Evolutionary conservation across 2,329 filamentous ascomycete species (phyloP).

Genomic region (Penicillium psychrosexuale): DNA sequence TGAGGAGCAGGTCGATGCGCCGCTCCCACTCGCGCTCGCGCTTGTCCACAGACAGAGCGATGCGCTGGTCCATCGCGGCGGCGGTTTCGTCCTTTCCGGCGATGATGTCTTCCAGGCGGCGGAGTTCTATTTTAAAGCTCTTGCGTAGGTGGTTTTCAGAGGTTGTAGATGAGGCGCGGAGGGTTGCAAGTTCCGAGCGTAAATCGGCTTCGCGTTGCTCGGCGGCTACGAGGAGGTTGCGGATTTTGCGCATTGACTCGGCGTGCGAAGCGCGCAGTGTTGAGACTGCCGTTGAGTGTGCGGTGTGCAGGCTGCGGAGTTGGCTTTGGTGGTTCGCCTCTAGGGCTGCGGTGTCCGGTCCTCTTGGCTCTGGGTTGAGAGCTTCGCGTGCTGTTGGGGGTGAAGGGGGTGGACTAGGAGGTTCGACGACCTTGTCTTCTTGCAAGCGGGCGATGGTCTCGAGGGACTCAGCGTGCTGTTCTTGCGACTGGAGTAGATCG

Average conservation of each 20-base stretch:
- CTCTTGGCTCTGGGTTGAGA: conserved; percentile 4
- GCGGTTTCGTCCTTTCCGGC: conserved; percentile 42
- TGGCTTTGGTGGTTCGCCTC: conserved; percentile 37
- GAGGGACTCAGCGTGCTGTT: conserved; percentile 32
- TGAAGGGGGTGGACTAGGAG: conserved; percentile 31
- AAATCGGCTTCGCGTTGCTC: conserved; percentile 37
- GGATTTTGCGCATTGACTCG: conserved; percentile 37
- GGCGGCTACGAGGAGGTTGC: conserved; percentile 32
- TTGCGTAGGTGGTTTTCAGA: conserved; percentile 28
- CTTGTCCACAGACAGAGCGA: conserved; percentile 41
- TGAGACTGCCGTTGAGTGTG: conserved; percentile 37
- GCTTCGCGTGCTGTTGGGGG: conserved; percentile 20
- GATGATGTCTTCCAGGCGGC: conserved; percentile 34
- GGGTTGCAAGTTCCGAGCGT: conserved; percentile 29
- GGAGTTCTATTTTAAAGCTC: conserved; percentile 32
- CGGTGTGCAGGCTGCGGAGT: conserved; percentile 36
- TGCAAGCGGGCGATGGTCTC: conserved; percentile 32
- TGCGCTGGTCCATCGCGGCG: conserved; percentile 38
- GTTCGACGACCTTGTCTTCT: conserved; percentile 27
- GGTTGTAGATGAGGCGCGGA: conserved; percentile 23
- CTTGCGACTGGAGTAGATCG: conserved; percentile 30
- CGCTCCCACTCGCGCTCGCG: conserved; percentile 45
- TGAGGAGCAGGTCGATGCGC: conserved; percentile 40
- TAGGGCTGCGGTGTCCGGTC: conserved; percentile 19
- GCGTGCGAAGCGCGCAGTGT: conserved; percentile 39